Percentiles rank a stretch among this genome's conserved stretches.
Conservation (phyloP, 768 basidiomycete genomes). For the Russula compacta region DNA sequence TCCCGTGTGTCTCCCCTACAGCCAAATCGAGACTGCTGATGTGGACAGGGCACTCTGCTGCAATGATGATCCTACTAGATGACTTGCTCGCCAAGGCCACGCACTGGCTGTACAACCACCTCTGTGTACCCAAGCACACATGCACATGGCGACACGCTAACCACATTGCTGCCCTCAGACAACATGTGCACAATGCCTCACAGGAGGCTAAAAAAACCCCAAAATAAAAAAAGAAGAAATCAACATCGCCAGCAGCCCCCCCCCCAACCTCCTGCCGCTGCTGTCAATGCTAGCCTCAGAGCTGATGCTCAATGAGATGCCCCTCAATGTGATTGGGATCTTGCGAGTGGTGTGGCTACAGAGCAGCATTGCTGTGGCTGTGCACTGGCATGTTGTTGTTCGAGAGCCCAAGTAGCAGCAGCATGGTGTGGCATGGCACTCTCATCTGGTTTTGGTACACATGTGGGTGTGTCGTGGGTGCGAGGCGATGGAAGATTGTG, state of each 20-base stretch:
- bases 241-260: no score
- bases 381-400: slow-evolving; percentile 40
- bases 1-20: not conserved
- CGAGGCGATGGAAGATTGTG: slow-evolving; percentile 33
- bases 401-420: not conserved
- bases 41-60: slow-evolving; percentile 30
- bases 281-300: not conserved
- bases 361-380: slow-evolving; percentile 64
- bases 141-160: slow-evolving; percentile 35
- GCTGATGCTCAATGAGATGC: slow-evolving; percentile 39
- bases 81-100: slow-evolving; percentile 47
- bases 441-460: slow-evolving; percentile 31
- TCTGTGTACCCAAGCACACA: slow-evolving; percentile 66
- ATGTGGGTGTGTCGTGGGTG: slow-evolving; percentile 50
- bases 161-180: slow-evolving; percentile 25
- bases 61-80: slow-evolving; percentile 43
- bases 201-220: slow-evolving; percentile 9
- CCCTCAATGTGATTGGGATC: slow-evolving; percentile 60
- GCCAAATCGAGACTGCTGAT: not conserved
- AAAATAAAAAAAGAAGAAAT: not conserved
- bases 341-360: slow-evolving; percentile 50
- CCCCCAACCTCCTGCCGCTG: no score
- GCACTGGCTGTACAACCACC: slow-evolving; percentile 74
- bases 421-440: slow-evolving; percentile 39
- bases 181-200: slow-evolving; percentile 2